A percentile compares a stretch with the other conserved stretches of the same genome.
These are phyloP conservation scores for Pyrenula aspistea DNA, from an alignment of 495 filamentous ascomycete genomes.

Conservation along the genomic window DNA sequence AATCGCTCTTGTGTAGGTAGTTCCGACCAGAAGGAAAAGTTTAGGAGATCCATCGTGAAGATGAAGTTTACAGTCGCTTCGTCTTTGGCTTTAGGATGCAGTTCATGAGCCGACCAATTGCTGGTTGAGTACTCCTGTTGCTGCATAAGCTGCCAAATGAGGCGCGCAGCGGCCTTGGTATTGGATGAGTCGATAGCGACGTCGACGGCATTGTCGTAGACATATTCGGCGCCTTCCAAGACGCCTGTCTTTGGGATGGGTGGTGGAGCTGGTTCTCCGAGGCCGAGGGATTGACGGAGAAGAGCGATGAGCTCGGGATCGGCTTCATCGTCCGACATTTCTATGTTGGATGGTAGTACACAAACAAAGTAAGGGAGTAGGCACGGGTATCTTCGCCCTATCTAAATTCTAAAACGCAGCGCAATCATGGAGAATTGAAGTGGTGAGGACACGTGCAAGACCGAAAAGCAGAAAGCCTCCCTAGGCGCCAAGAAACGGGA, in stretches of 20 bases:
- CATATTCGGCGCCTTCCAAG: conserved; percentile 67
- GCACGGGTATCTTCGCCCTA: no score
- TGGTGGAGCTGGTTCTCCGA: conserved; percentile 41
- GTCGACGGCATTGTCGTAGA: conserved; percentile 89
- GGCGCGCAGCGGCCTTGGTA: conserved; percentile 67
- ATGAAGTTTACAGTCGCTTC: conserved; percentile 77
- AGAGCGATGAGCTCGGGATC: conserved; percentile 82
- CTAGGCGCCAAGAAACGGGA: not conserved
- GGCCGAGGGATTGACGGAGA: conserved; percentile 65
- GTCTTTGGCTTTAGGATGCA: conserved; percentile 77
- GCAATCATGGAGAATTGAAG: no score
- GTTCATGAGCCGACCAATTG: conserved; percentile 75
- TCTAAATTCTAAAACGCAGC: no score
- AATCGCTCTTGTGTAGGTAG: conserved; percentile 51
- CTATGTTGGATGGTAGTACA: not conserved
- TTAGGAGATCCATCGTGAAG: conserved; percentile 91
- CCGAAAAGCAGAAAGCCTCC: not conserved
- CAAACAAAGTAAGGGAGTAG: no score
- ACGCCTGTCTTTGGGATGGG: conserved; percentile 60
- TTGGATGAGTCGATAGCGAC: conserved; percentile 70
- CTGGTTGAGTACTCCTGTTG: conserved; percentile 70
- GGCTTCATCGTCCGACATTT: conserved; percentile 67
- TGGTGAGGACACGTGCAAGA: no score
- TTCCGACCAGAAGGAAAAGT: conserved; percentile 93
- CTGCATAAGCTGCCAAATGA: conserved; percentile 71